These are phyloP conservation scores for Aureobasidium sp. DNA, from an alignment of 2,329 filamentous ascomycete species.

Conservation along the genomic window DNA sequence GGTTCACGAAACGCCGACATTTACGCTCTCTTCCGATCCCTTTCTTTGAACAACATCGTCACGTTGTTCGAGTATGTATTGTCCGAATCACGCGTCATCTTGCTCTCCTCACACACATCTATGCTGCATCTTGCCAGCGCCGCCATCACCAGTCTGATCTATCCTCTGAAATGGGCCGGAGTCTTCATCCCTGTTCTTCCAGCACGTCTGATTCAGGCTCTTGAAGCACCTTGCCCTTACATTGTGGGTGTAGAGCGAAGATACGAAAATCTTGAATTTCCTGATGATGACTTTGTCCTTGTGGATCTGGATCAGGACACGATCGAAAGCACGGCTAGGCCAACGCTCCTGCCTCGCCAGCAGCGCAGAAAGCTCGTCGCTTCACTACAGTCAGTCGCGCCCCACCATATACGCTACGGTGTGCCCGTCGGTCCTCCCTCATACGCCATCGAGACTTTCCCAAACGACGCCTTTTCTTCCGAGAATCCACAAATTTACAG, in stretches of 20 bases:
- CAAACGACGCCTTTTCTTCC: constrained; percentile 79
- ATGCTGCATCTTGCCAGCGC: constrained; percentile 93
- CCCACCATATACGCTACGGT: constrained; percentile 78
- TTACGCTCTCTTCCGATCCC: constrained; percentile 81
- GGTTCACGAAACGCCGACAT: constrained; percentile 87
- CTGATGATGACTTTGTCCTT: constrained; percentile 90
- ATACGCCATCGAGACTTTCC: constrained; percentile 88
- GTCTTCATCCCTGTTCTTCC: constrained; percentile 91
- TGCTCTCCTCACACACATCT: constrained; percentile 87
- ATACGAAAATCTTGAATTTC: constrained; percentile 77
- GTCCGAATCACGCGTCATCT: constrained; percentile 88
- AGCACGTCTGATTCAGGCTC: constrained; percentile 74
- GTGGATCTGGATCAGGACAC: constrained; percentile 89
- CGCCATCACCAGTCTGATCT: constrained; percentile 76
- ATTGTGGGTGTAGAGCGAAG: constrained; percentile 92
- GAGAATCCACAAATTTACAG: constrained; percentile 78
- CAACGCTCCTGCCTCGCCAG: constrained; percentile 74
- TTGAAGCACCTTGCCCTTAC: constrained; percentile 96
- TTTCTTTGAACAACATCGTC: constrained; percentile 88
- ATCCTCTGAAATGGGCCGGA: constrained; percentile 86
- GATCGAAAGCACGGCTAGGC: constrained; percentile 74
- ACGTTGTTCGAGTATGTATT: constrained; percentile 89
- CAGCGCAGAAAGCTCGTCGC: constrained; percentile 84
- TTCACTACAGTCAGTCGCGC: constrained; percentile 79
- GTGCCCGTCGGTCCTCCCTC: constrained; percentile 82